These are phyloP conservation scores for Ascochyta fabae DNA, from an alignment of 2,329 filamentous ascomycete species.

Conservation along the genomic window DNA sequence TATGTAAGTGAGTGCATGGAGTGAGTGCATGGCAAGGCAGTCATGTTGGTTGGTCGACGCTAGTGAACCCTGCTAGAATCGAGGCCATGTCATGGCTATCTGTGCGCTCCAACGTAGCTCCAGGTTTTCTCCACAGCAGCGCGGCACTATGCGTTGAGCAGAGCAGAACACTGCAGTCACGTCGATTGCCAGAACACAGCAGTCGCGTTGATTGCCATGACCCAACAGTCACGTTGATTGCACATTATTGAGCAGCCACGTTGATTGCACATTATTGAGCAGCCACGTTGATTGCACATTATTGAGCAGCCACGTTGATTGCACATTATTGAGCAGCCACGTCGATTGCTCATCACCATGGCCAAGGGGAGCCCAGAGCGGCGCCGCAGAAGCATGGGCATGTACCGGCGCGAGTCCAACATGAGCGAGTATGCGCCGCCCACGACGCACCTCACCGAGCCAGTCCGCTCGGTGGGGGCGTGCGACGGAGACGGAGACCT, in stretches of 20 bases:
- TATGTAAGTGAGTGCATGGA: no score
- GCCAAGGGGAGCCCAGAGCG: slow-evolving; percentile 44
- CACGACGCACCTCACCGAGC: neutral
- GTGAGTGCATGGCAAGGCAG: no score
- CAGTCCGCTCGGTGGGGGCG: neutral
- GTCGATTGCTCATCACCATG: slow-evolving; percentile 26
- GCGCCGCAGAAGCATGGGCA: slow-evolving; percentile 42
- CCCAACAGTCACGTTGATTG: no score
- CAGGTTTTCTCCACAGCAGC: slow-evolving; percentile 11
- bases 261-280: neutral
- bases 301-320: no score
- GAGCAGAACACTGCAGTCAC: neutral
- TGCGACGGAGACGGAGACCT: neutral
- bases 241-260: no score
- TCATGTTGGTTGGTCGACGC: no score
- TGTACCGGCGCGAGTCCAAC: slow-evolving; percentile 74
- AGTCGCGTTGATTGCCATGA: no score
- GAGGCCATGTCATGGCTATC: slow-evolving; percentile 13
- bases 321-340: no score
- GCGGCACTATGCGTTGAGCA: slow-evolving; percentile 1
- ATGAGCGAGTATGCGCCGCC: slow-evolving; percentile 55
- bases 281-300: no score
- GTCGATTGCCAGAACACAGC: no score
- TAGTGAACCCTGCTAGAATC: no score
- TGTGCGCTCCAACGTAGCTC: slow-evolving; percentile 4